Evolutionary conservation across 495 filamentous ascomycete genomes (phyloP), one percentile per base, ranked within the genome.

Genomic region (Parathielavia appendiculata): DNA sequence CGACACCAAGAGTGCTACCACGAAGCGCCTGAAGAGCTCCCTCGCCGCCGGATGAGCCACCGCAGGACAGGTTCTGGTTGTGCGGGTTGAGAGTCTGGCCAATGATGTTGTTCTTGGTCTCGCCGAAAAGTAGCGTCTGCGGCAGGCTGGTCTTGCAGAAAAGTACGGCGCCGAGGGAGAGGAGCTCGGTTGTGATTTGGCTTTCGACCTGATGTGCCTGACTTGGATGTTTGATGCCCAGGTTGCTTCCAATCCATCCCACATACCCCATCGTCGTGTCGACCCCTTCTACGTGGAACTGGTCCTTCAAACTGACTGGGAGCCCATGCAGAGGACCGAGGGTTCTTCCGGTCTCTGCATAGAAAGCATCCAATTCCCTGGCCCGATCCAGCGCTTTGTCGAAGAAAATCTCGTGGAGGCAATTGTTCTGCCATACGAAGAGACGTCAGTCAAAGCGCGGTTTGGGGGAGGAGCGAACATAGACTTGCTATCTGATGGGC

Each of bases 311-410:
- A 9, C 75, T 78, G 19, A 90, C 74, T 4, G 87, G 86, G 0
- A 91, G 76, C 11, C 86, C 86, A 62, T 89, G 86, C 0, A 91
- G 71, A 0, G 83, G 81, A 2, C 87, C 87, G 34, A 83, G 47
- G 0, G 76, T 71, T 30, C 69, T 73, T 10, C 79, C 76, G 22
- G 77, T 80, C 36, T 69, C 66, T 8, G 67, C 59, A 58, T 80
- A 60, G 43, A 71, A 76, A 20, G 70, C 70, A 62, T 90, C 87
- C 14, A 89, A 77, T 34, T 75, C 68, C 7, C 69, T 70, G n/a
- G 86, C 86, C 14, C 80, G 75, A 22, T 71, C 68, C 10, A 88
- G 66, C 4, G 86, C 87, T 12, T 75, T 66, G 26, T 80, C 75
- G 60, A 88, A 88, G 53, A 87, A 79, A 38, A 84, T 83, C 52